Base-by-base conservation (phyloP, 768 basidiomycete genomes). In the Strobilomyces dryophilus region DNA sequence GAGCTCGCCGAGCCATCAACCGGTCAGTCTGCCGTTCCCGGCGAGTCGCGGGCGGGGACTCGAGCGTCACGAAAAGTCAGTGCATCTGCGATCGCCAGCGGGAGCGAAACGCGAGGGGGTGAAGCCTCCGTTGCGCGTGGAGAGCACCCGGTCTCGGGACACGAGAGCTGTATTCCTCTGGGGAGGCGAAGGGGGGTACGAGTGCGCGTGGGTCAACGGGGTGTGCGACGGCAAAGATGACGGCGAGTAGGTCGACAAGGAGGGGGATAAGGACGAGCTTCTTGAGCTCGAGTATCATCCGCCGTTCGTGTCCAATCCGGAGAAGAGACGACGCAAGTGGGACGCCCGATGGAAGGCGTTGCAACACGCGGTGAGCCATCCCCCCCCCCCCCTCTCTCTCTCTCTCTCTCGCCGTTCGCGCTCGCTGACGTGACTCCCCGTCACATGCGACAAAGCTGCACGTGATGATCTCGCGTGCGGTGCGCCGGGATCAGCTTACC, bases 141-240 rank as follows among this genome's bases (percentile, higher is more conserved):
- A 89, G 61, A 90, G 87, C 60, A 92, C 89, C 0, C 88, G 90
- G 60, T 88, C 89, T 8, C 73, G 88, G 40, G 89, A 91, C 58
- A 90, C 89, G 11, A 89, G 89, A 90, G 71, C 78, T 80, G 42
- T 85, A 83, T 10, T 83, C 84, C 1, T 84, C 81, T 15, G 87
- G 87, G 1, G 89, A 91, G 64, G 87, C 0, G 89, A 89, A 62
- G 80, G 72, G 14, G 80, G 72, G 17, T 73, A 69, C 52, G 72
- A 72, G 69, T 67, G n/a, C 64, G 71, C 64, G 17, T 73, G 71
- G 55, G 68, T 66, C 37, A 61, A 68, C 32, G 68, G 55, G 48
- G 4, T 4, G 24, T 24, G 24, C 24, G 63, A 56, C 20, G 57
- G 55, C n/a, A n/a, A n/a, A n/a, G n/a, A n/a, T n/a, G n/a, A n/a